Percentiles rank a stretch among this genome's conserved stretches.
These are phyloP conservation scores for Lachancea mirantina DNA, from an alignment of 805 yeast species.

Conservation along the genomic window DNA sequence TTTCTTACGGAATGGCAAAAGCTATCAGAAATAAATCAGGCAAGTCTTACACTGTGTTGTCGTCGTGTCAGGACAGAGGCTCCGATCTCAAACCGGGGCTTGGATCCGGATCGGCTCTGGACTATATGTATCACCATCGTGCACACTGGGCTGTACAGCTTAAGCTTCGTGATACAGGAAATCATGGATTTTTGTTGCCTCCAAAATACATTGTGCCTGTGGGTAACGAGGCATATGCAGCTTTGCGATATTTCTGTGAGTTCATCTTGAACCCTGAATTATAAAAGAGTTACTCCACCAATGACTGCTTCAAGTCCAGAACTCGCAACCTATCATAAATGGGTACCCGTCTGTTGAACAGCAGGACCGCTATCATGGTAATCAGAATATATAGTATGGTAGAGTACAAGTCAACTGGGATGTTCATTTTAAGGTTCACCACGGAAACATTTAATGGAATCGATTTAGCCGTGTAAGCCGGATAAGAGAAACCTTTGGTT, in stretches of 20 bases:
- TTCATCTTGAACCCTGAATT: conserved; percentile 41
- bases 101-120: conserved; percentile 76
- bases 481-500: conserved; percentile 16
- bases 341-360: conserved; percentile 10
- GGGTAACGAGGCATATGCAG: conserved; percentile 65
- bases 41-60: conserved; percentile 56
- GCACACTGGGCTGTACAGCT: conserved; percentile 83
- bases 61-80: conserved; percentile 76
- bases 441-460: conserved; percentile 21
- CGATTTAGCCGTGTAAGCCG: conserved; percentile 9
- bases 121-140: conserved; percentile 74
- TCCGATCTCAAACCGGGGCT: conserved; percentile 64
- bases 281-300: conserved; percentile 12
- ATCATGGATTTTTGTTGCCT: conserved; percentile 78
- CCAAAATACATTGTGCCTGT: conserved; percentile 63
- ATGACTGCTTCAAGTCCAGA: too few species aligned
- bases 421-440: conserved; percentile 15
- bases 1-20: conserved; percentile 74
- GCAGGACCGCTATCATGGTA: conserved; percentile 7
- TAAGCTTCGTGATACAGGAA: conserved; percentile 74
- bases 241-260: conserved; percentile 58
- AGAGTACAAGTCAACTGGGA: conserved; percentile 23
- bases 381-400: conserved; percentile 13
- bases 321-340: neutral
- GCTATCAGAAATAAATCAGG: conserved; percentile 61